Base-by-base conservation (phyloP, 73 alveolate genomes). In the Stentor coeruleus region DNA sequence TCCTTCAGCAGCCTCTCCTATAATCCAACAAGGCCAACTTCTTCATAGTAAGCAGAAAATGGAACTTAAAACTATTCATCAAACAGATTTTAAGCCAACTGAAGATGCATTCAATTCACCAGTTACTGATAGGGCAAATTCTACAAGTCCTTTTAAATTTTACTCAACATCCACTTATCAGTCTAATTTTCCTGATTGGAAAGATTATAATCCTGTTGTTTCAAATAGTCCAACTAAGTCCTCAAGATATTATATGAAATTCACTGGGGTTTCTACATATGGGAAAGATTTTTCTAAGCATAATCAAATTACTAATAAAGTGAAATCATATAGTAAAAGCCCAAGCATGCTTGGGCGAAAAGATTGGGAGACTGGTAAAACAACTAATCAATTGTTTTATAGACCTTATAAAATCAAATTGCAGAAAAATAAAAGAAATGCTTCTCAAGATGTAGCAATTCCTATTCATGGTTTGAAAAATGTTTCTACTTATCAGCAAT, bases 231-330 rank as follows among this genome's bases (percentile, higher is more conserved):
- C 6, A 6, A 11, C 66, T 6, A 49, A 49, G 20, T 49, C 6
- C 66, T 49, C 66, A 11, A 20, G 66, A 20, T 49, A 6, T 6
- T 20, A 6, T 49, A 11, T 49, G 66, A 49, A 49, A 20, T 49
- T 49, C 66, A 49, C 66, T 49, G 66, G 28, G 66, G 66, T 49
- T 49, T 49, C 66, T 49, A 49, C 66, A 20, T 49, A 49, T 49
- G 66, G 66, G 20, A 6, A 49, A 20, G 66, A 49, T 20, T 49
- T 49, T 49, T 11, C 6, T 11, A 20, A 49, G 20, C 20, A 11
- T 20, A 49, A 20, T n/a, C n/a, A n/a, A n/a, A n/a, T n/a, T n/a
- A n/a, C n/a, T n/a, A n/a, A n/a, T n/a, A n/a, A n/a, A n/a, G n/a
- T n/a, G n/a, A n/a, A n/a, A n/a, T n/a, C n/a, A n/a, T n/a, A n/a